Evolutionary conservation across 805 yeast species (phyloP), one percentile per base, ranked within the genome.

Genomic region (Kregervanrija pseudodelftensis): DNA sequence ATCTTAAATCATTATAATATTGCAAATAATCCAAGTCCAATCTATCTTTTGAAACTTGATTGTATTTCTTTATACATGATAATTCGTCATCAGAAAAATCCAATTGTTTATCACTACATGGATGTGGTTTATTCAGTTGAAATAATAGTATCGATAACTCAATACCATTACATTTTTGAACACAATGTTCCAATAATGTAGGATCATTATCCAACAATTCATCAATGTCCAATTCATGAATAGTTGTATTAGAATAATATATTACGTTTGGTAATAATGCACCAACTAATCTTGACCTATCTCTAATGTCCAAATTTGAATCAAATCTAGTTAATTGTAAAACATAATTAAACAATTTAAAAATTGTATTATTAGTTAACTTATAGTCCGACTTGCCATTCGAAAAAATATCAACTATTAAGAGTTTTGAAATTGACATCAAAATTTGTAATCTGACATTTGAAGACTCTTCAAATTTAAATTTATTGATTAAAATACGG

Each of bases 261-360:
- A 56, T 48, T 11, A 64, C 43, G 43, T 62, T 61, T 30, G 75
- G 72, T 40, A 88, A 67, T 3, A 91, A 65, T 0, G 87, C 74
- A 17, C 76, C 67, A 30, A 87, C 68, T 66, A 82, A 72, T 52
- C 99, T 72, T 0, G 96, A 88, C 47, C 91, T 72, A 58, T 93
- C 98, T 48, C 98, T 73, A 1, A 86, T 76, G 57, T 87, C 96
- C 53, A 79, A 78, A 3, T 77, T 74, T 7, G 73, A 69, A 60
- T 93, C 99, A 59, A 80, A 85, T 50, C 81, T 79, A 11, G 85
- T 76, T 40, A 87, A 66, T 15, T 79, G 77, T 36, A 87, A 61
- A 1, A 77, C 74, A 53, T 80, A 72, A 16, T 76, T 70, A 59
- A 82, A 88, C 69, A 87, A 65, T 48, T 75, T 71, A 37, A 68